Evolutionary conservation across 257 asterid species (phyloP).

Genomic region (Handroanthus guayacan): DNA sequence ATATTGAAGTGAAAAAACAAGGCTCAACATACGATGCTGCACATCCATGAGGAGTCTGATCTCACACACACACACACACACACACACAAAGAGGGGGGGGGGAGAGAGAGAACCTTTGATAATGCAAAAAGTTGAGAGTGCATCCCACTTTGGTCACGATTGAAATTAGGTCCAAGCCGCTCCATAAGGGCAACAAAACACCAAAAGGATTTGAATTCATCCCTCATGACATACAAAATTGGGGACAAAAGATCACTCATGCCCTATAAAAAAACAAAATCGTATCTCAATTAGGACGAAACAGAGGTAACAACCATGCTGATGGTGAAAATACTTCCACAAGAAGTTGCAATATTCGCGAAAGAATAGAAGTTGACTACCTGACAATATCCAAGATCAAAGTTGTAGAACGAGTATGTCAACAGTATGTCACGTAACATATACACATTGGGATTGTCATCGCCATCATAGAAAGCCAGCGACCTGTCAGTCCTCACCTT

Average conservation of each 20-base stretch:
- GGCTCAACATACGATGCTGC: constrained; percentile 12
- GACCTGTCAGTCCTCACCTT: constrained; percentile 99
- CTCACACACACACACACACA: neutral
- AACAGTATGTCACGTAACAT: constrained; percentile 87
- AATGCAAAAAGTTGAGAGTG: constrained; percentile 96
- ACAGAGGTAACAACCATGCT: neutral
- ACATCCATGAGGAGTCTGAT: neutral
- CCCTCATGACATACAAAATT: constrained; percentile 84
- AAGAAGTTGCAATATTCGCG: constrained; percentile 9
- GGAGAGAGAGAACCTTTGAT: constrained; percentile 71
- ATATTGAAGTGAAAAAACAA: neutral
- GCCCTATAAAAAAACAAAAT: constrained; percentile 63
- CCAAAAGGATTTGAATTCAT: constrained; percentile 96
- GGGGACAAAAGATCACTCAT: constrained; percentile 99
- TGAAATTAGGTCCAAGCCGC: constrained; percentile 98
- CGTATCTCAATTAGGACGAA: constrained; percentile 31
- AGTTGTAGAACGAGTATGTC: constrained; percentile 98
- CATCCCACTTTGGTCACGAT: constrained; percentile 98
- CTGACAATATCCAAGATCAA: constrained; percentile 99
- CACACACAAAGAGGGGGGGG: constrained; percentile 9
- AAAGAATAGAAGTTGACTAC: constrained; percentile 46
- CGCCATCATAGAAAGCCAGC: constrained; percentile 87
- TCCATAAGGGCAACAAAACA: constrained; percentile 92
- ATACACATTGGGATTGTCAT: constrained; percentile 89
- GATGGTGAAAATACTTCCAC: constrained; percentile 2